A percentile compares a stretch with the other conserved stretches of the same genome.
Evolutionary conservation across 768 basidiomycete species (phyloP).

Genomic region (Suillus bovinus): DNA sequence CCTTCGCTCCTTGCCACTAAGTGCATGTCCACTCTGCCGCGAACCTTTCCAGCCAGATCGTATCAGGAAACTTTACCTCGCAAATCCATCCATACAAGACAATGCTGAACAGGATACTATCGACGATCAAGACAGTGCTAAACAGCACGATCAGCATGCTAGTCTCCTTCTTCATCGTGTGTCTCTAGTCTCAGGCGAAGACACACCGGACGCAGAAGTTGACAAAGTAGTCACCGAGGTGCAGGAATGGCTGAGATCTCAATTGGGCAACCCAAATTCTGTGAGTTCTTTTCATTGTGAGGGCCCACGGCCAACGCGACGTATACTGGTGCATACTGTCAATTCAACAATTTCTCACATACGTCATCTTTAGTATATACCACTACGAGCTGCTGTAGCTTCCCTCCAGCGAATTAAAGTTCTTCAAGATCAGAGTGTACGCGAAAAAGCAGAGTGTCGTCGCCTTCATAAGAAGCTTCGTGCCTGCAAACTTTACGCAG

Average conservation of each 20-base stretch:
- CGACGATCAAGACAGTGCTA: constrained; percentile 40
- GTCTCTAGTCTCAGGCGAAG: constrained; percentile 33
- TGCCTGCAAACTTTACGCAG: constrained; percentile 27
- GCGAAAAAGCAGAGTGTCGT: constrained; percentile 32
- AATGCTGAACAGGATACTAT: constrained; percentile 40
- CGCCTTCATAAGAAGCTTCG: constrained; percentile 33
- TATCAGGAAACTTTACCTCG: constrained; percentile 67
- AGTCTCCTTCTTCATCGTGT: constrained; percentile 36
- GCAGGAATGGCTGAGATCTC: constrained; percentile 48
- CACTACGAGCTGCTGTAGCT: constrained; percentile 31
- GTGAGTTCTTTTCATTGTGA: constrained; percentile 22
- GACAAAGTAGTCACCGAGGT: constrained; percentile 46
- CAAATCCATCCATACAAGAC: constrained; percentile 37
- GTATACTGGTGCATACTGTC: not conserved
- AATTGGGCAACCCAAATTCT: constrained; percentile 38
- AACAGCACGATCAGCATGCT: constrained; percentile 35
- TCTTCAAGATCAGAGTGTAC: constrained; percentile 35
- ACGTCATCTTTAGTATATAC: constrained; percentile 29
- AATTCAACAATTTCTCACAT: constrained; percentile 22
- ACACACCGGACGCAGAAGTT: constrained; percentile 33
- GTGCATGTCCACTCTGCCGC: constrained; percentile 66
- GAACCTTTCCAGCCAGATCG: constrained; percentile 56
- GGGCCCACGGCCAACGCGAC: not conserved
- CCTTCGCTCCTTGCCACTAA: constrained; percentile 48
- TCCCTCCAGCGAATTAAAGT: constrained; percentile 41